These are phyloP conservation scores for Schizochytrium sp. DNA, from an alignment of 108 stramenopile species.

Conservation along the genomic window DNA sequence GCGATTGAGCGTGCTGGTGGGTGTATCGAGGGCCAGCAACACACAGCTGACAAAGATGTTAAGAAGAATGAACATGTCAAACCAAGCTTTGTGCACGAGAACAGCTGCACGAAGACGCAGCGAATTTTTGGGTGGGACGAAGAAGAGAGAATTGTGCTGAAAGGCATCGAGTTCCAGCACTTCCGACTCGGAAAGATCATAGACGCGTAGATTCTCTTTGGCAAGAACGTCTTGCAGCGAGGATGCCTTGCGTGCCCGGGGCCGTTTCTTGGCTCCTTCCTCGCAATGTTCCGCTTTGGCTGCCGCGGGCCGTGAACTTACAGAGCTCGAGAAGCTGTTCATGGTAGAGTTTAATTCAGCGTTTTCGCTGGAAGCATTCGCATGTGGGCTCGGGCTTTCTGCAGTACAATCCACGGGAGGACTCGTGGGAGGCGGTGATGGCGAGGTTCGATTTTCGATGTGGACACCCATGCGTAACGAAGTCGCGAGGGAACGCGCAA, in stretches of 20 bases:
- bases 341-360: no score
- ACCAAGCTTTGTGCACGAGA: constrained; percentile 30
- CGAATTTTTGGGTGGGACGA: not conserved
- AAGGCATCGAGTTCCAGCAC: not conserved
- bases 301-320: no score
- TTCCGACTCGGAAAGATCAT: not conserved
- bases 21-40: constrained; percentile 40
- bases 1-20: not conserved
- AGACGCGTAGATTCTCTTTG: not conserved
- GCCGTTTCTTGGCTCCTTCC: no score
- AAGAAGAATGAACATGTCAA: constrained; percentile 30
- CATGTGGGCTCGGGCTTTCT: no score
- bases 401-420: no score
- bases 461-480: not conserved
- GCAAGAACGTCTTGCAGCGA: not conserved
- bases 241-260: not conserved
- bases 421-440: no score
- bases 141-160: not conserved
- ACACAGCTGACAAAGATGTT: constrained; percentile 34
- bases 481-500: not conserved
- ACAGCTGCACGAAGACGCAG: not conserved
- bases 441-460: no score
- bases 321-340: no score
- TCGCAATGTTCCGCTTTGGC: no score
- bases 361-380: no score